Evolutionary conservation across 768 basidiomycete species (phyloP).

Genomic region (Macrocybe gigantea): DNA sequence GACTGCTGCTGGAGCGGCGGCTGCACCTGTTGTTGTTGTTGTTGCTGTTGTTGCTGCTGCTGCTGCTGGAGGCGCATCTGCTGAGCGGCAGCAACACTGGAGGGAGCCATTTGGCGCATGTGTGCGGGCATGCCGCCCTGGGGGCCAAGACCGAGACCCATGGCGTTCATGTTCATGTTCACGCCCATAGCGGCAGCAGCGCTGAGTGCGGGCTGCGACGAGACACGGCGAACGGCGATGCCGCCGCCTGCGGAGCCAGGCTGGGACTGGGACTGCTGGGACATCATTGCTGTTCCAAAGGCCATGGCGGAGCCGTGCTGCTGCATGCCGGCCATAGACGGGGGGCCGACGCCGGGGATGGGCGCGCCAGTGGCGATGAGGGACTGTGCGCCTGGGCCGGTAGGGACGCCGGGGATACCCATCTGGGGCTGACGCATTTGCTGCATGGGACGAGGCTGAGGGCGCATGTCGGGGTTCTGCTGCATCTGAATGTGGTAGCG

Average conservation of each 20-base stretch:
- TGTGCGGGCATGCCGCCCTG: conserved; percentile 35
- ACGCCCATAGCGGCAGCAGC: conserved; percentile 31
- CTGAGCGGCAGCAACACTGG: too few species aligned
- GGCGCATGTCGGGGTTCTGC: conserved; percentile 20
- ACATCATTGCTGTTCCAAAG: conserved; percentile 37
- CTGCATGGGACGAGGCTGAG: conserved; percentile 18
- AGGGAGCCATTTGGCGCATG: conserved; percentile 19
- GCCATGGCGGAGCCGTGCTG: conserved; percentile 32
- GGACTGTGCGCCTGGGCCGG: conserved; percentile 17
- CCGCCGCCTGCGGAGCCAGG: conserved; percentile 17
- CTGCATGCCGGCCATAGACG: conserved; percentile 23
- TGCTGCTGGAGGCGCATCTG: background rate
- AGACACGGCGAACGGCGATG: conserved; percentile 42
- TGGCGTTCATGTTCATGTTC: conserved; percentile 27
- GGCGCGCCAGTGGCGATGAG: conserved; percentile 11
- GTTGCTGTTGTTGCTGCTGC: background rate
- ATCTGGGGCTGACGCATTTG: conserved; percentile 21
- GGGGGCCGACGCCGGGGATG: conserved; percentile 14
- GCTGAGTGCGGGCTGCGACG: conserved; percentile 49
- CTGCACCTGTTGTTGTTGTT: conserved; percentile 10
- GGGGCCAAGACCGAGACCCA: conserved; percentile 6
- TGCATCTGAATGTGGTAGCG: conserved; percentile 23
- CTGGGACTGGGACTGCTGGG: conserved; percentile 12
- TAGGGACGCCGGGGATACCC: conserved; percentile 24
- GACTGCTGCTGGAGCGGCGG: conserved; percentile 26